phyloP scores from a whole-genome alignment of 2,329 filamentous ascomycete species.

The Pseudodiploospora longispora region DNA sequence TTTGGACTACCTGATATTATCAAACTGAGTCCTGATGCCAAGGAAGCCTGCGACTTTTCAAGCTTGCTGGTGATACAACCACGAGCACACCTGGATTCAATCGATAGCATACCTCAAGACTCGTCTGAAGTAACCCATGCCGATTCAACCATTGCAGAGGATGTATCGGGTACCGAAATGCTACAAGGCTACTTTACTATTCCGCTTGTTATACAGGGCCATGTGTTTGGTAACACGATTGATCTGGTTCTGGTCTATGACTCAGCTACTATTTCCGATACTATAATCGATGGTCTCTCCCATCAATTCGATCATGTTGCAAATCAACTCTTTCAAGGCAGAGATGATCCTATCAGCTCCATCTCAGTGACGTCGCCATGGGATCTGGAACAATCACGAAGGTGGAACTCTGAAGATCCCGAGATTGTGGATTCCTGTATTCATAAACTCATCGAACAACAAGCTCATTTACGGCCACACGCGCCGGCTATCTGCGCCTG shows the following conservation, averaged over 20 bases:
- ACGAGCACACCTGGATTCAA: not conserved
- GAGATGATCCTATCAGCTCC: not conserved
- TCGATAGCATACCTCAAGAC: not conserved
- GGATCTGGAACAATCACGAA: constrained; percentile 2
- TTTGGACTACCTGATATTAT: constrained; percentile 14
- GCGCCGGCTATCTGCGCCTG: constrained; percentile 1
- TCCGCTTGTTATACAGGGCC: constrained; percentile 8
- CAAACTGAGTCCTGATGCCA: constrained; percentile 9
- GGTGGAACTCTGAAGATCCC: not conserved
- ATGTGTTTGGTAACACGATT: constrained; percentile 2
- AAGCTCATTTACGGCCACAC: not conserved
- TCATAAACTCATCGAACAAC: constrained; percentile 8
- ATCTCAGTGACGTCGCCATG: constrained; percentile 1
- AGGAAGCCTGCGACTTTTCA: constrained; percentile 4
- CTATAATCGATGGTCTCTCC: constrained; percentile 5
- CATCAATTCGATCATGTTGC: constrained; percentile 11
- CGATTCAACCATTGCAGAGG: not conserved
- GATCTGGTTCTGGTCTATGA: constrained; percentile 6
- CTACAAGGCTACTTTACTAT: constrained; percentile 11
- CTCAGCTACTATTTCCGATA: constrained; percentile 2
- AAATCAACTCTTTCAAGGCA: constrained; percentile 7
- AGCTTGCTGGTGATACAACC: constrained; percentile 5
- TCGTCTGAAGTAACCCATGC: not conserved
- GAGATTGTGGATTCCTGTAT: constrained; percentile 4
- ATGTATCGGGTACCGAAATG: not conserved